Evolutionary conservation across 345 rosid genomes (phyloP).

Genomic region (Bruguiera parviflora): DNA sequence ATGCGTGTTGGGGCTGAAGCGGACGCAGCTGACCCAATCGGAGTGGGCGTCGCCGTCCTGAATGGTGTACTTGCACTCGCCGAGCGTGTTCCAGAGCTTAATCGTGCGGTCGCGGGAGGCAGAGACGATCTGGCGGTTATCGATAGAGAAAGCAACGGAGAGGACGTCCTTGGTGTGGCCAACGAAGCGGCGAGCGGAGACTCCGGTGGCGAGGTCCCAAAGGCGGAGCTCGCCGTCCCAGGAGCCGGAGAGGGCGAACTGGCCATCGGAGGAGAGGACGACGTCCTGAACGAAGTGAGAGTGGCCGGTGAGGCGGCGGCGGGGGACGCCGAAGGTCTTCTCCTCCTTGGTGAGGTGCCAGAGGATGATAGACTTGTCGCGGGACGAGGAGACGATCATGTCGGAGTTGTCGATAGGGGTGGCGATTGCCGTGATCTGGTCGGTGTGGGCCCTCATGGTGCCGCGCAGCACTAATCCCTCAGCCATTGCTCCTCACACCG

Average conservation of each 20-base stretch:
- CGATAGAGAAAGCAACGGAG: slow-evolving; percentile 93
- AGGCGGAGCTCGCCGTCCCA: slow-evolving; percentile 99
- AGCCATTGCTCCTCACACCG: slow-evolving; percentile 36
- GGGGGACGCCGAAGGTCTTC: slow-evolving; percentile 70
- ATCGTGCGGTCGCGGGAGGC: slow-evolving; percentile 96
- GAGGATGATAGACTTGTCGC: slow-evolving; percentile 91
- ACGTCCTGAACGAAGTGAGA: slow-evolving; percentile 93
- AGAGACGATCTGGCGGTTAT: slow-evolving; percentile 95
- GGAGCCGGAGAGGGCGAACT: slow-evolving; percentile 93
- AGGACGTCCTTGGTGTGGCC: slow-evolving; percentile 96
- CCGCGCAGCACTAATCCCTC: slow-evolving; percentile 73
- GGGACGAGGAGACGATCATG: slow-evolving; percentile 86
- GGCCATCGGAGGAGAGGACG: slow-evolving; percentile 92
- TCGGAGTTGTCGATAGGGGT: slow-evolving; percentile 84
- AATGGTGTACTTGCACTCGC: slow-evolving; percentile 97
- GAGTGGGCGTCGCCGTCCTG: slow-evolving; percentile 77
- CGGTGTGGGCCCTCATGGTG: slow-evolving; percentile 96
- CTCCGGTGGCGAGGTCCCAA: slow-evolving; percentile 83
- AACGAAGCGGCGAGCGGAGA: slow-evolving; percentile 77
- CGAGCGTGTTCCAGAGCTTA: slow-evolving; percentile 91
- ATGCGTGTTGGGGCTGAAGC: slow-evolving; percentile 72
- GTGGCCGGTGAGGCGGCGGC: slow-evolving; percentile 91
- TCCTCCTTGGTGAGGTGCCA: slow-evolving; percentile 96
- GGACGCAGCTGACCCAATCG: slow-evolving; percentile 95
- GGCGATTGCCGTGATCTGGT: slow-evolving; percentile 93